Evolutionary conservation across 805 yeast genomes (phyloP).

Genomic region (Wickerhamiella lipophila): DNA sequence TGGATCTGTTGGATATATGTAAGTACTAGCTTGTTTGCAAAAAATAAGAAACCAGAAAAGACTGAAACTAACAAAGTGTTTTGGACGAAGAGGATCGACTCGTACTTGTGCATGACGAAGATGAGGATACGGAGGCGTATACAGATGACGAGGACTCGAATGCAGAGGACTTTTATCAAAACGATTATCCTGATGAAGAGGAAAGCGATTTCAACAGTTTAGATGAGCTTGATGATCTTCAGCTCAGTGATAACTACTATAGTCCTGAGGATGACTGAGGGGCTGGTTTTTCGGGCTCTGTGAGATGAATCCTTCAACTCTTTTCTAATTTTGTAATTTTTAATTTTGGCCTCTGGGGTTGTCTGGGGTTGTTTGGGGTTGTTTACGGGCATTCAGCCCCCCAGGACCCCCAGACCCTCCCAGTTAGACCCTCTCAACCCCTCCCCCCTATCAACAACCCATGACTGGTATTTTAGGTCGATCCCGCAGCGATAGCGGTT

Average conservation of each 20-base stretch:
- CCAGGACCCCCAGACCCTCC: no score
- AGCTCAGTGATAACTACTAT: neutral
- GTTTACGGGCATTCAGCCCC: no score
- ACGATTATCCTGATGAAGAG: constrained; percentile 93
- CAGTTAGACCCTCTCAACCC: no score
- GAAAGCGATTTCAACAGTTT: constrained; percentile 23
- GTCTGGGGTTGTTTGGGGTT: no score
- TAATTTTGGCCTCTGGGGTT: no score
- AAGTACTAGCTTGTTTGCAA: constrained; percentile 20
- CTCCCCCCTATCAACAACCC: neutral
- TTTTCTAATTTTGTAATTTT: no score
- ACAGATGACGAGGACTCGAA: constrained; percentile 33
- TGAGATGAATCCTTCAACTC: no score
- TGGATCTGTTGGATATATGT: constrained; percentile 26
- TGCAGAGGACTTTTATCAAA: constrained; percentile 82
- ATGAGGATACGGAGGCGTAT: constrained; percentile 23
- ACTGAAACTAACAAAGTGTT: constrained; percentile 15
- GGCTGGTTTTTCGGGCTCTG: no score
- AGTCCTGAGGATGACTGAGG: neutral
- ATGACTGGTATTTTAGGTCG: constrained; percentile 10
- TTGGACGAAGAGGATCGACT: constrained; percentile 23
- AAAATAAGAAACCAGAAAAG: no score
- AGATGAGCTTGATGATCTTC: constrained; percentile 8
- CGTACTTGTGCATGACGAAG: constrained; percentile 31
- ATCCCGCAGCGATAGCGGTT: constrained; percentile 3